Evolutionary conservation across 805 yeast species (phyloP).

Genomic region (Candida argentea): DNA sequence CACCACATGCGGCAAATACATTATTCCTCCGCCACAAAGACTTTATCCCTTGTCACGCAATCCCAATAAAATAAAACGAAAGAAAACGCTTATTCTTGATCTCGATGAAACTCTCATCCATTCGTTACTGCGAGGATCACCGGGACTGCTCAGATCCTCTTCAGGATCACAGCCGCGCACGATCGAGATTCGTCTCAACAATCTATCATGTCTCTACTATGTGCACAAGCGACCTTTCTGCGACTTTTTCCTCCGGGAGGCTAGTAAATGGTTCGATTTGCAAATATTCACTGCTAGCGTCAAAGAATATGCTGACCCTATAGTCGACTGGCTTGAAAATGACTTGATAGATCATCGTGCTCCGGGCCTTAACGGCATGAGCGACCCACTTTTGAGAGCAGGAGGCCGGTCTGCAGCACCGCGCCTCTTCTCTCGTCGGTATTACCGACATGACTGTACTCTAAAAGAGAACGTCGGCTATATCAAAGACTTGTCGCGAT

Average conservation of each 20-base stretch:
- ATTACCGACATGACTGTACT: conserved; percentile 74
- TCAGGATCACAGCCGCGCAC: conserved; percentile 40
- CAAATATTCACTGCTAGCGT: conserved; percentile 93
- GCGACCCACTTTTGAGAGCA: too few species aligned
- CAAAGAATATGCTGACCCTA: conserved; percentile 93
- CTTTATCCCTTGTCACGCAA: conserved; percentile 31
- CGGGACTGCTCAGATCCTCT: conserved; percentile 27
- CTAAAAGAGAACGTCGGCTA: conserved; percentile 75
- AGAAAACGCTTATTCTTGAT: conserved; percentile 74
- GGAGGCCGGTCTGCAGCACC: not conserved
- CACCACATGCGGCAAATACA: conserved; percentile 29
- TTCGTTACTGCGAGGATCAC: conserved; percentile 64
- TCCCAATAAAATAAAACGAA: conserved; percentile 25
- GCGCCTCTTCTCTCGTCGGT: conserved; percentile 44
- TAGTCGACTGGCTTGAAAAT: conserved; percentile 81
- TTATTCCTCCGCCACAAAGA: conserved; percentile 37
- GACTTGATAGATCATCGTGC: conserved; percentile 25
- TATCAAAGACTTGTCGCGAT: conserved; percentile 39
- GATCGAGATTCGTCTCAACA: conserved; percentile 68
- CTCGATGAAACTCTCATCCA: conserved; percentile 93
- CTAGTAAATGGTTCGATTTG: conserved; percentile 77
- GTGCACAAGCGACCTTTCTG: conserved; percentile 91
- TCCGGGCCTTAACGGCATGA: conserved; percentile 6
- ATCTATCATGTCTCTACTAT: conserved; percentile 71
- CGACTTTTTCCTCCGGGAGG: conserved; percentile 70